A percentile compares a stretch with the other conserved stretches of the same genome.
Conservation (phyloP, 108 stramenopile species). For the Nitzschia sp. region DNA sequence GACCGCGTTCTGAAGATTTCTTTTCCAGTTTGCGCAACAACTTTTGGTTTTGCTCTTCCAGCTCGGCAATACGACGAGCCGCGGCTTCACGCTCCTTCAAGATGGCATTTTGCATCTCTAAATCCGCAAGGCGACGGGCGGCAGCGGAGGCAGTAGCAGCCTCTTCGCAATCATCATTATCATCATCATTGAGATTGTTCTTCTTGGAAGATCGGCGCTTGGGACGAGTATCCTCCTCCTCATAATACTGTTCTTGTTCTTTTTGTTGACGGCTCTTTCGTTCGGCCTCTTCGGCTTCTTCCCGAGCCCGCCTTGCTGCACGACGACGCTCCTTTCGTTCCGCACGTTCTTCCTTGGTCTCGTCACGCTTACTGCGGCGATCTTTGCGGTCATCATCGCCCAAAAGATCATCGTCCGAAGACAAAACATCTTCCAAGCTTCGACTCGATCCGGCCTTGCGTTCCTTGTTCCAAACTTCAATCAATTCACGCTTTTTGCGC, state of each 20-base stretch:
- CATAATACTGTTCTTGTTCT: not conserved
- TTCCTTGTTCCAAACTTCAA: conserved; percentile 8
- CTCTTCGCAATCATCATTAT: too few species aligned
- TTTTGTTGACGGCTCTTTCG: not conserved
- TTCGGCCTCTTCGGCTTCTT: not conserved
- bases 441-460: conserved; percentile 5
- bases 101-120: too few species aligned
- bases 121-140: not conserved
- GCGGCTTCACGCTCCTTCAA: too few species aligned
- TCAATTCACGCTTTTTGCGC: not conserved
- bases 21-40: not conserved
- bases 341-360: not conserved
- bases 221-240: not conserved
- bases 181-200: not conserved
- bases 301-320: not conserved
- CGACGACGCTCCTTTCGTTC: not conserved
- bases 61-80: not conserved
- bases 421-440: not conserved
- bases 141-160: too few species aligned
- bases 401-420: not conserved
- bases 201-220: not conserved
- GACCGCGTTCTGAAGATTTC: too few species aligned
- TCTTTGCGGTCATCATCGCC: not conserved
- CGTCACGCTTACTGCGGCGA: not conserved
- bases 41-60: not conserved